Base-by-base conservation (phyloP, 1,284 basidiomycete species). In the Mixia osmundae region DNA sequence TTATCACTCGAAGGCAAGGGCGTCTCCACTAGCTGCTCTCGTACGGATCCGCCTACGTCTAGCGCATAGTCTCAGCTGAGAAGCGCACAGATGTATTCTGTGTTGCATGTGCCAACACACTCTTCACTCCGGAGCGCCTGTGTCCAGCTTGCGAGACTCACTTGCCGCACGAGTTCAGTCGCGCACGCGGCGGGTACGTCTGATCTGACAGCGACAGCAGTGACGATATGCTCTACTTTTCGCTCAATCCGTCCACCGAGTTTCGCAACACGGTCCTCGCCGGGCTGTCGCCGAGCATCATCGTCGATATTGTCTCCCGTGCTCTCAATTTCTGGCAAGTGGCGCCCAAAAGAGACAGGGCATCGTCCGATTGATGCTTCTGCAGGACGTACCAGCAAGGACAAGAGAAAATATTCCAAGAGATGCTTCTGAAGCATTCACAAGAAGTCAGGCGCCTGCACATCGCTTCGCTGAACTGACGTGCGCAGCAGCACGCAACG, bases 131-230 rank as follows among this genome's bases (percentile, higher is more conserved):
- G 10, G 38, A 41, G 19, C 39, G 40, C n/a, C 18, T 33, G 8
- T 47, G 46, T 27, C 46, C 46, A 14, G 46, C 46, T 30, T 47
- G 46, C 34, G 42, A 46, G 16, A 33, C 42, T n/a, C 20, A 27
- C 8, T 36, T 47, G 12, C 39, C 44, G 4, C 42, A 47, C 21
- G 29, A 39, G 36, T 44, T 39, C 19, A 33, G 7, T 9, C n/a
- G 7, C 19, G n/a, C n/a, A n/a, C n/a, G n/a, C n/a, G n/a, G n/a
- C n/a, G n/a, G n/a, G n/a, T n/a, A n/a, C n/a, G 11, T 24, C 11
- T 16, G 4, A 16, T 24, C 25, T 4, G 27, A 20, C 19, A 4
- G 6, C 12, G 20, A 24, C 7, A 4, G 11, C 20, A 41, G 31
- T 11, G 40, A 41, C 25, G 36, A 34, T 21, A 46, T 47, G 30